Evolutionary conservation across 352 stramenopile genomes (phyloP).

Genomic region (Phytopythium cucurbitacearum): DNA sequence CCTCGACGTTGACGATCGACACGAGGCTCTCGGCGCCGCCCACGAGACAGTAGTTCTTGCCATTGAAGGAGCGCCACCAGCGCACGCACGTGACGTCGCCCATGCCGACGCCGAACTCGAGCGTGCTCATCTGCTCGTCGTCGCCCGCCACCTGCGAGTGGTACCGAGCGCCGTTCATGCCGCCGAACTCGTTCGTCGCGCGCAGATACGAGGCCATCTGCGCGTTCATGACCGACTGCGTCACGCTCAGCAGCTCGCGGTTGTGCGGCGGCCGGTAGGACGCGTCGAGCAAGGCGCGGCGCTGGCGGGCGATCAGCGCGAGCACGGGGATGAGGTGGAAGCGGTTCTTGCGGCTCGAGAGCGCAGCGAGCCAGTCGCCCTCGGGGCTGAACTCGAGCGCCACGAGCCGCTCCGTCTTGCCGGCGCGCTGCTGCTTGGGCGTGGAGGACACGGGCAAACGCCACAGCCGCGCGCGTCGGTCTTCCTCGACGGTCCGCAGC

Average conservation of each 20-base stretch:
- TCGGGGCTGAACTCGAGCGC: constrained; percentile 79
- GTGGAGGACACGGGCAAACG: constrained; percentile 57
- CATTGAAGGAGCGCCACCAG: constrained; percentile 83
- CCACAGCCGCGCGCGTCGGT: constrained; percentile 67
- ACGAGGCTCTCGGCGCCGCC: constrained; percentile 73
- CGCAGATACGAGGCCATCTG: constrained; percentile 85
- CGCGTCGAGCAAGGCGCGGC: constrained; percentile 51
- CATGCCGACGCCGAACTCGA: constrained; percentile 76
- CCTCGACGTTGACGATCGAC: constrained; percentile 83
- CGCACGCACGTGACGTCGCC: constrained; percentile 55
- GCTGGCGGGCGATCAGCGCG: constrained; percentile 49
- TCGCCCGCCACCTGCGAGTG: constrained; percentile 78
- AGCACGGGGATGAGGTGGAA: constrained; percentile 74
- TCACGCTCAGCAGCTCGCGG: constrained; percentile 69
- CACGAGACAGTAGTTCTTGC: constrained; percentile 82
- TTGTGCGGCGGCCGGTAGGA: constrained; percentile 43
- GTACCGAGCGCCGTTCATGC: constrained; percentile 77
- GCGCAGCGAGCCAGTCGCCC: constrained; percentile 79
- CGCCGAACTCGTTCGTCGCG: constrained; percentile 73
- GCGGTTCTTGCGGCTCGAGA: constrained; percentile 73
- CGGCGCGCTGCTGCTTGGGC: constrained; percentile 51
- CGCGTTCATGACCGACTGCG: constrained; percentile 66
- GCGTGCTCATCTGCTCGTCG: constrained; percentile 78
- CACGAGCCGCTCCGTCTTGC: constrained; percentile 47
- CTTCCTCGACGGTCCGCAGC: constrained; percentile 72